Conservation (phyloP, 2,329 filamentous ascomycete genomes). For the Septoria petroselini region DNA sequence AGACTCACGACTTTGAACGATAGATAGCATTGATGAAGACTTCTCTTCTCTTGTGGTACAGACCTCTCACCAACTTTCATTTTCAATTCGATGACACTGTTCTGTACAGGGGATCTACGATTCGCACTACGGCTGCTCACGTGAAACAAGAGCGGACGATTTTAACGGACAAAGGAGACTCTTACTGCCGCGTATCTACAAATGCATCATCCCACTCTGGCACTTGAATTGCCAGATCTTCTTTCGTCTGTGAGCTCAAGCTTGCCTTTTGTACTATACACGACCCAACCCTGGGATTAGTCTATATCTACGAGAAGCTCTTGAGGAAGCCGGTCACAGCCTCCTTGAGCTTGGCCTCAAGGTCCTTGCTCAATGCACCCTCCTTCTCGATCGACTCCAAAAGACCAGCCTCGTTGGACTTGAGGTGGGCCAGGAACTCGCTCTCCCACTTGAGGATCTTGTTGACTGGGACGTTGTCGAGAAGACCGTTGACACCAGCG, state of each 20-base stretch:
- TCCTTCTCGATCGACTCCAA: constrained; percentile 89
- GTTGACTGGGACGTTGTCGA: constrained; percentile 82
- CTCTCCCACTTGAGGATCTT: constrained; percentile 93
- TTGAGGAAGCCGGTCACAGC: constrained; percentile 80
- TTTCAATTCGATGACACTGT: no score
- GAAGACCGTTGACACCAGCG: constrained; percentile 96
- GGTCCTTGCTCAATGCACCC: constrained; percentile 91
- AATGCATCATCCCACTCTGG: constrained; percentile 22
- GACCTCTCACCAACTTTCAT: no score
- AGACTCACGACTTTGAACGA: neutral
- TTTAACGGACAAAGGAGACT: constrained; percentile 29
- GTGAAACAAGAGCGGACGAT: neutral
- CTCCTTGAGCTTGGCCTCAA: constrained; percentile 78
- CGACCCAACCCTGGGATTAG: constrained; percentile 24
- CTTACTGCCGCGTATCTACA: constrained; percentile 33
- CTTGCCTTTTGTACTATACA: constrained; percentile 37
- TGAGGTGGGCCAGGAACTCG: constrained; percentile 90
- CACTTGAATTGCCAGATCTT: constrained; percentile 16
- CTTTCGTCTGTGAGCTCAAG: constrained; percentile 26
- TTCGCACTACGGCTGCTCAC: no score
- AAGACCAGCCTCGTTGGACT: constrained; percentile 82
- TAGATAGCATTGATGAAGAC: neutral
- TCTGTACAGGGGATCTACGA: no score
- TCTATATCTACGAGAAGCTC: constrained; percentile 64
- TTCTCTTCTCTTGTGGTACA: no score